phyloP scores from a whole-genome alignment of 2,329 filamentous ascomycete species.

The Cadophora malorum region DNA sequence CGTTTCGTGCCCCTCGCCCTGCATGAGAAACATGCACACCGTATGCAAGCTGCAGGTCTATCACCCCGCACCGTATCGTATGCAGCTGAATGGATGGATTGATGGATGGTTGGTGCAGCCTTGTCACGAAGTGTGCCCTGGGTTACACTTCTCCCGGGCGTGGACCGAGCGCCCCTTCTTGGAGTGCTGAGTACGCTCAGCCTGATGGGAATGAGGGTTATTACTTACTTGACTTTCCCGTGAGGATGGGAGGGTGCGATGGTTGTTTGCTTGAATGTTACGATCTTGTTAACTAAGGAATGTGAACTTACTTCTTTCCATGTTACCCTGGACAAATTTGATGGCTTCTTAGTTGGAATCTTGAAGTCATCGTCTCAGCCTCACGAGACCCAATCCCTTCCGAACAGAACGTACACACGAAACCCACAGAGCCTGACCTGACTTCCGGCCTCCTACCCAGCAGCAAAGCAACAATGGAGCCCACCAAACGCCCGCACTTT shows the following conservation, averaged over 20 bases:
- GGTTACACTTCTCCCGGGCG: not conserved
- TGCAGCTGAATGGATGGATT: not conserved
- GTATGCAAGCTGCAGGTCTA: not conserved
- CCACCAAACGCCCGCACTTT: not conserved
- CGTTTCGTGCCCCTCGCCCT: not conserved
- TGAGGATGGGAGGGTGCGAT: not conserved
- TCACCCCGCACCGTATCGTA: constrained; percentile 1
- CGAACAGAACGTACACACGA: not conserved
- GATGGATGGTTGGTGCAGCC: not conserved
- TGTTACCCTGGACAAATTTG: not conserved
- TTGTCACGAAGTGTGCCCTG: not conserved
- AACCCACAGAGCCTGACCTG: not conserved
- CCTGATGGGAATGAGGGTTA: not conserved
- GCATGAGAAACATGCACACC: not conserved
- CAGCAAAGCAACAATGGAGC: not conserved
- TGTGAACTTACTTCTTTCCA: not conserved
- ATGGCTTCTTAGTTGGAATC: not conserved
- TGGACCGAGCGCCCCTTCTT: not conserved
- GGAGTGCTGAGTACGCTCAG: not conserved
- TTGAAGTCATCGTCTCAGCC: not conserved
- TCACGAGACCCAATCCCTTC: not conserved
- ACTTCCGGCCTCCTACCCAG: not conserved
- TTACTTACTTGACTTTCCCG: not conserved
- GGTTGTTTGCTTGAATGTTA: not conserved
- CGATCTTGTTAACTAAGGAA: not conserved